A percentile compares a stretch with the other conserved stretches of the same genome.
Evolutionary conservation across 2,329 filamentous ascomycete species (phyloP).

Genomic region (Epichloe hybrida): DNA sequence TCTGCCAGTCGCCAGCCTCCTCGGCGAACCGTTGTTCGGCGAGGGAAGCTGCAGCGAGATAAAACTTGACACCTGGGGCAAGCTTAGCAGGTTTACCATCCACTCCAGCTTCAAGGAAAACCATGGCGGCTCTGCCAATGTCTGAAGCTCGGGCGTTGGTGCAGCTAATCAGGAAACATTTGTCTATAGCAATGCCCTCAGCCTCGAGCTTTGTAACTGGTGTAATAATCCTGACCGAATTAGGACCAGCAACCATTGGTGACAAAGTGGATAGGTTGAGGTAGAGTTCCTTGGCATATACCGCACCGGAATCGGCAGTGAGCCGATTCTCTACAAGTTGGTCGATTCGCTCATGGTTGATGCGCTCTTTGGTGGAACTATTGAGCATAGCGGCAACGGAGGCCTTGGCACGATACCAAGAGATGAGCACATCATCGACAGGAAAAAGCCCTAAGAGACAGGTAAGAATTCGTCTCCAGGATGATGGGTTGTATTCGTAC

Average conservation of each 20-base stretch:
- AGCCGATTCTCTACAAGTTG: constrained; percentile 54
- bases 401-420: constrained; percentile 67
- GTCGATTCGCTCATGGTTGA: constrained; percentile 63
- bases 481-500: no score
- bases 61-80: constrained; percentile 65
- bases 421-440: constrained; percentile 56
- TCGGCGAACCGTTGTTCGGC: constrained; percentile 67
- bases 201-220: constrained; percentile 60
- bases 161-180: constrained; percentile 79
- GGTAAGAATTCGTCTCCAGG: background rate
- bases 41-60: constrained; percentile 75
- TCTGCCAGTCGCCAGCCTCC: constrained; percentile 73
- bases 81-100: constrained; percentile 52
- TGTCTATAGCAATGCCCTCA: constrained; percentile 65
- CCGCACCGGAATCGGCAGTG: constrained; percentile 59
- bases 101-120: constrained; percentile 61
- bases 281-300: constrained; percentile 72
- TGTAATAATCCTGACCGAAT: constrained; percentile 78
- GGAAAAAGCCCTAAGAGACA: constrained; percentile 42
- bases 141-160: constrained; percentile 79
- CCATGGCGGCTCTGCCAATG: constrained; percentile 32
- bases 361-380: constrained; percentile 37
- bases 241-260: constrained; percentile 76
- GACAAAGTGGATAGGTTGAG: constrained; percentile 72
- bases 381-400: constrained; percentile 49